Conservation (phyloP, 495 filamentous ascomycete species). For the Xylona heveae region DNA sequence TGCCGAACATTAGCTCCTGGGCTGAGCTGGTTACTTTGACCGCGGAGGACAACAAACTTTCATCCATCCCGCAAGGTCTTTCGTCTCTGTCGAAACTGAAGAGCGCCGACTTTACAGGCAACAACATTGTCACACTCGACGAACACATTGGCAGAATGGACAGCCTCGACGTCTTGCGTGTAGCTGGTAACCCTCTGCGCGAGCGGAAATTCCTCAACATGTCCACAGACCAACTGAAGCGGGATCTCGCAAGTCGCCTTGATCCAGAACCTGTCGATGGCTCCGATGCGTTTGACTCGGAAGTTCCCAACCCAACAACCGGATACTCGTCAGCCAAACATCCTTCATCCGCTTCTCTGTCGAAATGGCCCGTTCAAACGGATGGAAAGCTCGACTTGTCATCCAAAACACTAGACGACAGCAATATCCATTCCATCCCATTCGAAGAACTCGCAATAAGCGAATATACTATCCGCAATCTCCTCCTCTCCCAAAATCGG, state of each 20-base stretch:
- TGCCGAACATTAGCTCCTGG: slow-evolving; percentile 58
- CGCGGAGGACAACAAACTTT: slow-evolving; percentile 62
- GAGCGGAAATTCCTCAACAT: slow-evolving; percentile 71
- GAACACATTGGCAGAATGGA: slow-evolving; percentile 65
- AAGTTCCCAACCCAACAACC: slow-evolving; percentile 21
- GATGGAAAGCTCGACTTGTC: slow-evolving; percentile 57
- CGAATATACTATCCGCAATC: slow-evolving; percentile 24
- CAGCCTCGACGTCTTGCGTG: slow-evolving; percentile 42
- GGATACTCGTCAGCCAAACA: no score
- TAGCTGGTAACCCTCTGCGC: slow-evolving; percentile 70
- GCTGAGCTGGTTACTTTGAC: slow-evolving; percentile 44
- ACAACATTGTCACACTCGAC: slow-evolving; percentile 57
- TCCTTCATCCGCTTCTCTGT: no score
- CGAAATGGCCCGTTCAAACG: slow-evolving; percentile 39
- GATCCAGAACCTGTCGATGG: slow-evolving; percentile 23
- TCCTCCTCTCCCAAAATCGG: slow-evolving; percentile 58
- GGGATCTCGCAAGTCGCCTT: slow-evolving; percentile 45
- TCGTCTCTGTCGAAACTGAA: slow-evolving; percentile 38
- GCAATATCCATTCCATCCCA: no score
- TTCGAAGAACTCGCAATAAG: slow-evolving; percentile 19
- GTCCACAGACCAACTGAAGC: slow-evolving; percentile 63
- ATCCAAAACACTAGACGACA: no score
- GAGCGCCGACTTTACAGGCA: slow-evolving; percentile 63
- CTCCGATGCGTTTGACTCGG: slow-evolving; percentile 12
- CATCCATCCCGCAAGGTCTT: slow-evolving; percentile 54